phyloP scores from a whole-genome alignment of 1,139 yeast species.

The Yamadazyma triangularis region DNA sequence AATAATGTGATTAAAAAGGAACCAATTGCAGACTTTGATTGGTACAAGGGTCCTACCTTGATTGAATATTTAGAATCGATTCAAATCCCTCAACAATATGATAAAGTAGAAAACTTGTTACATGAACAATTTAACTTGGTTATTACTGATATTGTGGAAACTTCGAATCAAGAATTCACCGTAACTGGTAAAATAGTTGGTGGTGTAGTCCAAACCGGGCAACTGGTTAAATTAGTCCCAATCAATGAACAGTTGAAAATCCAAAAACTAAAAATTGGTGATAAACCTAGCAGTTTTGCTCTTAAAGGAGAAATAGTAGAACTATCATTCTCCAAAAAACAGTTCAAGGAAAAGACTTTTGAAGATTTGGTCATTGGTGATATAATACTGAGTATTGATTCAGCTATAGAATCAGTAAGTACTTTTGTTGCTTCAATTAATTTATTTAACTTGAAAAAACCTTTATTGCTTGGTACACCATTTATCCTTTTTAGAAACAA shows the following conservation, averaged over 20 bases:
- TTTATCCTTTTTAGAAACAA: constrained; percentile 81
- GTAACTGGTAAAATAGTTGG: constrained; percentile 70
- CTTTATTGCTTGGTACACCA: constrained; percentile 79
- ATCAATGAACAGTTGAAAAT: constrained; percentile 31
- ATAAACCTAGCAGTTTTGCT: constrained; percentile 38
- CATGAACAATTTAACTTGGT: constrained; percentile 44
- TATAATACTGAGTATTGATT: constrained; percentile 49
- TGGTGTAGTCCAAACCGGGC: constrained; percentile 77
- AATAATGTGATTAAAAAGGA: constrained; percentile 62
- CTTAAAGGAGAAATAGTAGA: constrained; percentile 69
- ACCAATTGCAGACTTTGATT: constrained; percentile 26
- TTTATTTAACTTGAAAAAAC: constrained; percentile 68
- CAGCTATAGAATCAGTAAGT: constrained; percentile 38
- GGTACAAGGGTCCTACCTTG: constrained; percentile 70
- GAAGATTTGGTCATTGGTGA: constrained; percentile 62
- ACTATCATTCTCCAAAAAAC: constrained; percentile 46
- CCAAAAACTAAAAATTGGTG: constrained; percentile 24
- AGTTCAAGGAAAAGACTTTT: constrained; percentile 44
- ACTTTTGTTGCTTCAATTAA: constrained; percentile 54
- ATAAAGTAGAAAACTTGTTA: constrained; percentile 17
- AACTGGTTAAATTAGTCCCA: constrained; percentile 62
- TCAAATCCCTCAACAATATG: constrained; percentile 13
- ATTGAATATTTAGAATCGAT: constrained; percentile 50
- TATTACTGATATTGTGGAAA: constrained; percentile 43
- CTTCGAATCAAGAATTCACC: constrained; percentile 31